phyloP scores from a whole-genome alignment of 148 eudicot species.

The Gaultheria prostrata region DNA sequence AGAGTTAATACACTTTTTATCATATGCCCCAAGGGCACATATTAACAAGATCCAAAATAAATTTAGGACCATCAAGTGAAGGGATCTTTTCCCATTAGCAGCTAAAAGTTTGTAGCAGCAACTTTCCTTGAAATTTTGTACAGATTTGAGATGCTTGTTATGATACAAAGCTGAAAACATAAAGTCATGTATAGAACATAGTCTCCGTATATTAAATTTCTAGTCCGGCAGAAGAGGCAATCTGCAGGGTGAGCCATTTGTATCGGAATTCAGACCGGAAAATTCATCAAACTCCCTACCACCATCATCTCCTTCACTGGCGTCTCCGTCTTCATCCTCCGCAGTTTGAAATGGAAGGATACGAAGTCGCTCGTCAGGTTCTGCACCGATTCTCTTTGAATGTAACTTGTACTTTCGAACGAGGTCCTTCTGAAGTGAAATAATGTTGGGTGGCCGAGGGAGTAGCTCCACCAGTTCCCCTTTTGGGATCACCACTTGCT shows the following conservation, averaged over 20 bases:
- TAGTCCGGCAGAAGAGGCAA: conserved; percentile 82
- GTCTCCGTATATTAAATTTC: conserved; percentile 1
- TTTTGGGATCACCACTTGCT: conserved; percentile 69
- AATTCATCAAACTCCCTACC: conserved; percentile 37
- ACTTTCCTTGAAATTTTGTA: neutral
- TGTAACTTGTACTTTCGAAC: conserved; percentile 57
- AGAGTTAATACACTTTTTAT: too few species aligned
- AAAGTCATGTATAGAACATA: neutral
- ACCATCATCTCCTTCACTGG: conserved; percentile 21
- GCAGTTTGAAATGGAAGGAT: conserved; percentile 45
- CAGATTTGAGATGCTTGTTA: conserved; percentile 13
- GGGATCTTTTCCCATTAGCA: conserved; percentile 2
- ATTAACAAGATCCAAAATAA: too few species aligned
- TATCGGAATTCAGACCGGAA: conserved; percentile 30
- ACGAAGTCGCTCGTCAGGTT: conserved; percentile 50
- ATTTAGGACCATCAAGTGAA: neutral
- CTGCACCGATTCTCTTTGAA: conserved; percentile 50
- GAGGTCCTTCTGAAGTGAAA: conserved; percentile 67
- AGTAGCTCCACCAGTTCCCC: conserved; percentile 77
- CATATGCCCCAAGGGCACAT: too few species aligned
- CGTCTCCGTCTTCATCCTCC: conserved; percentile 20
- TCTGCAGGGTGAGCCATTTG: conserved; percentile 55
- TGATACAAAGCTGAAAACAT: neutral
- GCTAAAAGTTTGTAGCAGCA: neutral
- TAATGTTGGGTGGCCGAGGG: conserved; percentile 61